Base-by-base conservation (phyloP, 108 stramenopile genomes). In the Chaetoceros tenuissimus region DNA sequence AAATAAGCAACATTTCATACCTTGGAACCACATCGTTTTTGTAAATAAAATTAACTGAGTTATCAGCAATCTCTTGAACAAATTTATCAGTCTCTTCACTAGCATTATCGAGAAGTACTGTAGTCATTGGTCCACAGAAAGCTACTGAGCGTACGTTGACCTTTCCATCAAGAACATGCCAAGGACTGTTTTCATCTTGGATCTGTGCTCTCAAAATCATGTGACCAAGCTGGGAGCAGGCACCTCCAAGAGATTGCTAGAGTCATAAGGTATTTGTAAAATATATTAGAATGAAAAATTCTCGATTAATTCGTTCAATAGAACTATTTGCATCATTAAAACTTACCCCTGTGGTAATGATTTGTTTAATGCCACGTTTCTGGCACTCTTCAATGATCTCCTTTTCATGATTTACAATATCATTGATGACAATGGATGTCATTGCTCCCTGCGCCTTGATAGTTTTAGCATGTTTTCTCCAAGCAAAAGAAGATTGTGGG, bases 281-380 rank as follows among this genome's bases (percentile, higher is more conserved):
- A n/a, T n/a, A n/a, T n/a, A n/a, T n/a, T n/a, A n/a, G n/a, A n/a
- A n/a, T n/a, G n/a, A n/a, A n/a, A n/a, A n/a, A n/a, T n/a, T n/a
- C n/a, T n/a, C n/a, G n/a, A n/a, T n/a, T n/a, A n/a, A n/a, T n/a
- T n/a, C n/a, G n/a, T n/a, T n/a, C n/a, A n/a, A n/a, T n/a, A n/a
- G n/a, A n/a, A n/a, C n/a, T n/a, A n/a, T n/a, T n/a, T n/a, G n/a
- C n/a, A n/a, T n/a, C n/a, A n/a, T n/a, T n/a, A n/a, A n/a, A n/a
- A n/a, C n/a, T n/a, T n/a, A n/a, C n/a, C n/a, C 46, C 46, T 47
- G 46, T 47, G 3, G 46, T 47, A 3, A 47, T 47, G 3, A 47
- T 47, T 22, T 47, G 21, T 19, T 19, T 47, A 22, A 47, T 47
- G 19, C 3, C 3, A 3, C 46, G 46, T 21, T 19, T 1, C 46